Percentiles rank a stretch among this genome's conserved stretches.
These are phyloP conservation scores for Thinopyrum elongatum DNA, from an alignment of 176 grass and related monocot genomes.

Conservation along the genomic window DNA sequence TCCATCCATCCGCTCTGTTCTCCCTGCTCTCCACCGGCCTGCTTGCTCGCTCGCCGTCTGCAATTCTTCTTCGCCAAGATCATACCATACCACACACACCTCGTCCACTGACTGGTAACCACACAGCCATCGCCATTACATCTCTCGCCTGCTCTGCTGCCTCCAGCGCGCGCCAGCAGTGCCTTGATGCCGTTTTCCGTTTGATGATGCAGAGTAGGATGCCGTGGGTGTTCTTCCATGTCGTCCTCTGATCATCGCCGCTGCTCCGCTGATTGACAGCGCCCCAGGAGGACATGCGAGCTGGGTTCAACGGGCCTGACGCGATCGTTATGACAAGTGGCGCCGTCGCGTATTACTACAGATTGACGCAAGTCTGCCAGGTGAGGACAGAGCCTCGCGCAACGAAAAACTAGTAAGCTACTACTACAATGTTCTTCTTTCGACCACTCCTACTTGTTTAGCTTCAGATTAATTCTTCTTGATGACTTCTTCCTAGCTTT, in stretches of 20 bases:
- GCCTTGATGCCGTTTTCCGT: neutral
- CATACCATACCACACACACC: neutral
- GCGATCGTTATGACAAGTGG: conserved; percentile 48
- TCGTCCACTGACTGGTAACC: neutral
- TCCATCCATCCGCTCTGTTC: neutral
- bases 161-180: neutral
- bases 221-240: conserved; percentile 47
- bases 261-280: neutral
- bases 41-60: neutral
- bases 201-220: neutral
- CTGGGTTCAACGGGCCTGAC: conserved; percentile 21
- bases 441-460: neutral
- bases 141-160: neutral
- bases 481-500: neutral
- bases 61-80: neutral
- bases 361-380: conserved; percentile 66
- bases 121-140: neutral
- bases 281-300: conserved; percentile 2
- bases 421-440: neutral
- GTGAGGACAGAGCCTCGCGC: neutral
- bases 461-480: neutral
- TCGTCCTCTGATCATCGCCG: conserved; percentile 35
- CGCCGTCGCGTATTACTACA: conserved; percentile 43
- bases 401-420: neutral
- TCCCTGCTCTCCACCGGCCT: neutral